Conservation (phyloP, 768 basidiomycete species). For the Kwoniella sp. region DNA sequence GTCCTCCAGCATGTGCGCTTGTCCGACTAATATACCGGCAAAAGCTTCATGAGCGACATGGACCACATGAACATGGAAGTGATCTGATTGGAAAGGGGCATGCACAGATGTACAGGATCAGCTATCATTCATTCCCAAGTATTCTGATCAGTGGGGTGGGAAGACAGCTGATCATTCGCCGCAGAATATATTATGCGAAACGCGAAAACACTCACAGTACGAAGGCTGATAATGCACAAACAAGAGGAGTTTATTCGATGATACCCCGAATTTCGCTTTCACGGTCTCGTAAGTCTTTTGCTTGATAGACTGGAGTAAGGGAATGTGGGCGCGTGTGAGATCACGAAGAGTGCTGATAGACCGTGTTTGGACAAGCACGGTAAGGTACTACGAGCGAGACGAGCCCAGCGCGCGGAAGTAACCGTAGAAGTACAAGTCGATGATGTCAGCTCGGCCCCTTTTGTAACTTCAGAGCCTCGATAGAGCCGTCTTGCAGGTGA, state of each 20-base stretch:
- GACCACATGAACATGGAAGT: slow-evolving; percentile 91
- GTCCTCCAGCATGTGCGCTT: slow-evolving; percentile 91
- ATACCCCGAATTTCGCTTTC: slow-evolving; percentile 68
- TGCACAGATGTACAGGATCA: background rate
- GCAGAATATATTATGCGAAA: background rate
- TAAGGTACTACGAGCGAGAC: slow-evolving; percentile 66
- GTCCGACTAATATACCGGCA: slow-evolving; percentile 78
- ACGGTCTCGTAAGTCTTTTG: slow-evolving; percentile 63
- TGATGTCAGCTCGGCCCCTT: background rate
- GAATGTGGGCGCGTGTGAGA: slow-evolving; percentile 67
- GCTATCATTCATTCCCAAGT: background rate
- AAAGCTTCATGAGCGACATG: slow-evolving; percentile 69
- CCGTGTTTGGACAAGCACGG: slow-evolving; percentile 70
- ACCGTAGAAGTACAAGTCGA: too few species aligned
- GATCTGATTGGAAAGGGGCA: slow-evolving; percentile 68
- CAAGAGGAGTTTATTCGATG: slow-evolving; percentile 67
- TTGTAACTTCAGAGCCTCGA: too few species aligned
- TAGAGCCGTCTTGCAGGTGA: background rate
- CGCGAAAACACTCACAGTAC: slow-evolving; percentile 69
- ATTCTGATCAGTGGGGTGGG: too few species aligned
- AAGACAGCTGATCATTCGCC: background rate
- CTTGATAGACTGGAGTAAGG: slow-evolving; percentile 69
- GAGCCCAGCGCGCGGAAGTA: too few species aligned
- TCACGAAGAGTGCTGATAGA: slow-evolving; percentile 75
- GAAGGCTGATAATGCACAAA: slow-evolving; percentile 94